These are phyloP conservation scores for Scedosporium minutisporum DNA, from an alignment of 2,329 filamentous ascomycete species.

Conservation along the genomic window DNA sequence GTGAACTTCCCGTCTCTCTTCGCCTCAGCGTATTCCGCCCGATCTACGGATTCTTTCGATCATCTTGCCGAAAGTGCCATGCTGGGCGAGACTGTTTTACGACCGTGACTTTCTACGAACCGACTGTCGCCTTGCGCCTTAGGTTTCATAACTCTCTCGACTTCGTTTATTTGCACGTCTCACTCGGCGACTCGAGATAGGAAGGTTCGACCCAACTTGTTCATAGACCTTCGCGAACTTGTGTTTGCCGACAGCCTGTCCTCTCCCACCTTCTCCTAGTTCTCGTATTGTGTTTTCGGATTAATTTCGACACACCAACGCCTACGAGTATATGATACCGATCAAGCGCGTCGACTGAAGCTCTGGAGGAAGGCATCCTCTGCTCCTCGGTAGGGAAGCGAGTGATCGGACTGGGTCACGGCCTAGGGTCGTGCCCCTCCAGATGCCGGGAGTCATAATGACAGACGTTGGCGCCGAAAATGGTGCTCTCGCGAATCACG, in stretches of 20 bases:
- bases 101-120: neutral
- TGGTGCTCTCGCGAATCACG: conserved; percentile 45
- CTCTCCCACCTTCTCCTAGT: neutral
- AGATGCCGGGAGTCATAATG: conserved; percentile 43
- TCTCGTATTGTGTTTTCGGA: too few species aligned
- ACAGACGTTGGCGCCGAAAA: conserved; percentile 47
- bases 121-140: neutral
- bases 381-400: neutral
- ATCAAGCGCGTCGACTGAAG: neutral
- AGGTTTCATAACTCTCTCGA: neutral
- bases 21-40: neutral
- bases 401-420: neutral
- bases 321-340: neutral
- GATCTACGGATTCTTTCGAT: neutral
- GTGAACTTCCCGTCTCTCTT: neutral
- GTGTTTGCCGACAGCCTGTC: neutral
- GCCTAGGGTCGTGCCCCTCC: conserved; percentile 8
- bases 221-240: neutral
- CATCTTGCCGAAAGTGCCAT: neutral
- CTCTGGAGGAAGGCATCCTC: neutral
- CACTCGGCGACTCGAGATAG: neutral
- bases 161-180: neutral
- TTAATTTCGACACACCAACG: neutral
- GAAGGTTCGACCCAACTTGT: neutral
- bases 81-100: neutral